Evolutionary conservation across 805 yeast genomes (phyloP).

Genomic region (Candida stauntonica): DNA sequence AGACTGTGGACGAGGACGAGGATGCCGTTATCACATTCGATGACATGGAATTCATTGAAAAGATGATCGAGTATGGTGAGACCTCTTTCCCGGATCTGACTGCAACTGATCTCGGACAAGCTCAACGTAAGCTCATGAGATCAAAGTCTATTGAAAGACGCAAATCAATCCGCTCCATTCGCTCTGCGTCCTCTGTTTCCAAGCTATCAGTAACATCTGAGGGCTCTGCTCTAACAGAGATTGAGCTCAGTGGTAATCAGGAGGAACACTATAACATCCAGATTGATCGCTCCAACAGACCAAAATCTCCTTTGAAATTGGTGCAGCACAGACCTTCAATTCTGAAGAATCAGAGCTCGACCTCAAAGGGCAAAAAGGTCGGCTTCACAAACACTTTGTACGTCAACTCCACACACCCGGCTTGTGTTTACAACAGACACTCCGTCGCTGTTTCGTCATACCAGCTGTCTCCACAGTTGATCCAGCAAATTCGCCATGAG

Average conservation of each 20-base stretch:
- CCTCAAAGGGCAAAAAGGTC: slow-evolving; percentile 27
- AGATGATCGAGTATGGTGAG: slow-evolving; percentile 37
- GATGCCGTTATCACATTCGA: slow-evolving; percentile 23
- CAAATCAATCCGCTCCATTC: slow-evolving; percentile 30
- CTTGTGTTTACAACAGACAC: slow-evolving; percentile 51
- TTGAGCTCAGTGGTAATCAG: background rate
- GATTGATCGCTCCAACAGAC: slow-evolving; percentile 14
- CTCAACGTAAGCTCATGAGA: slow-evolving; percentile 28
- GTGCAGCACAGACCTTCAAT: slow-evolving; percentile 5
- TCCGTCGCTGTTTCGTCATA: slow-evolving; percentile 36
- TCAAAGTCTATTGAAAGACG: slow-evolving; percentile 34
- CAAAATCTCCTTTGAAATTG: slow-evolving; percentile 7
- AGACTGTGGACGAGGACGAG: slow-evolving; percentile 10
- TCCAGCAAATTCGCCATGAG: slow-evolving; percentile 57
- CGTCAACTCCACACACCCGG: slow-evolving; percentile 49
- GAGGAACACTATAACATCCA: slow-evolving; percentile 10
- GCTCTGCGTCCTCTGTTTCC: slow-evolving; percentile 22
- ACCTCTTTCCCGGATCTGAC: slow-evolving; percentile 34
- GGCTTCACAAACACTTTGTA: slow-evolving; percentile 43
- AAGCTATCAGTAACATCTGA: slow-evolving; percentile 7
- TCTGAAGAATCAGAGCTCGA: slow-evolving; percentile 4
- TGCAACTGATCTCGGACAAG: slow-evolving; percentile 28
- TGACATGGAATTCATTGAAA: slow-evolving; percentile 36
- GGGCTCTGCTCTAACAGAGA: slow-evolving; percentile 1
- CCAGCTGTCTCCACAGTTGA: slow-evolving; percentile 43